phyloP scores from a whole-genome alignment of 1,284 basidiomycete species.

The Pascua sp. region DNA sequence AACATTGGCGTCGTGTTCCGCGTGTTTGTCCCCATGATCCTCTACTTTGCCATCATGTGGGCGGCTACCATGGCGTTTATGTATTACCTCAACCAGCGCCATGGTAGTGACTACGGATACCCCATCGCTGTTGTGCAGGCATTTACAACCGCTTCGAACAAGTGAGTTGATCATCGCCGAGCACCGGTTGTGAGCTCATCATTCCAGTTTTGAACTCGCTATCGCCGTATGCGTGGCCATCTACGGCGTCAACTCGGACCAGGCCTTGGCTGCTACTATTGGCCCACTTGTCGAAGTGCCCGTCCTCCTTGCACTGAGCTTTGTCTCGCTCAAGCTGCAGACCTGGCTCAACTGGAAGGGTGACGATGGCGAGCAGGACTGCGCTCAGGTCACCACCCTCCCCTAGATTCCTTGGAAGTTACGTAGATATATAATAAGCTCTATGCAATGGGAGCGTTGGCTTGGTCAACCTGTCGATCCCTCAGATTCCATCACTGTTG shows the following conservation, averaged over 20 bases:
- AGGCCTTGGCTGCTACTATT: conserved; percentile 69
- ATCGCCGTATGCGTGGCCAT: conserved; percentile 78
- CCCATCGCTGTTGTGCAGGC: conserved; percentile 66
- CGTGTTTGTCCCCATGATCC: conserved; percentile 70
- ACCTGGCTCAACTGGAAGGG: background rate
- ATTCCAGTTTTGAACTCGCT: conserved; percentile 59
- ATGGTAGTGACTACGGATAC: conserved; percentile 51
- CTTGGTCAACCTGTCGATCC: too few relatives aligned
- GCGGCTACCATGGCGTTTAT: conserved; percentile 60
- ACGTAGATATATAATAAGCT: too few relatives aligned
- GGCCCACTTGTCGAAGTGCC: conserved; percentile 76
- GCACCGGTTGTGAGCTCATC: background rate
- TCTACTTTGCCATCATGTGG: conserved; percentile 81
- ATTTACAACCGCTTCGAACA: conserved; percentile 55
- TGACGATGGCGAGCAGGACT: background rate
- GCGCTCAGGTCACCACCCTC: too few relatives aligned
- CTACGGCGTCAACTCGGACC: conserved; percentile 68
- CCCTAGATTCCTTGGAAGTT: too few relatives aligned
- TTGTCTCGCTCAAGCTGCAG: conserved; percentile 56
- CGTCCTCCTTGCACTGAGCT: conserved; percentile 68
- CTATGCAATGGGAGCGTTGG: too few relatives aligned
- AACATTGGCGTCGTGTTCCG: conserved; percentile 71
- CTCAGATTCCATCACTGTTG: too few relatives aligned
- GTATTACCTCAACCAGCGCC: conserved; percentile 52
- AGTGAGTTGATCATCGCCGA: conserved; percentile 36